Evolutionary conservation across 495 filamentous ascomycete species (phyloP), one percentile per base, ranked within the genome.

Genomic region (Neurospora sp.): DNA sequence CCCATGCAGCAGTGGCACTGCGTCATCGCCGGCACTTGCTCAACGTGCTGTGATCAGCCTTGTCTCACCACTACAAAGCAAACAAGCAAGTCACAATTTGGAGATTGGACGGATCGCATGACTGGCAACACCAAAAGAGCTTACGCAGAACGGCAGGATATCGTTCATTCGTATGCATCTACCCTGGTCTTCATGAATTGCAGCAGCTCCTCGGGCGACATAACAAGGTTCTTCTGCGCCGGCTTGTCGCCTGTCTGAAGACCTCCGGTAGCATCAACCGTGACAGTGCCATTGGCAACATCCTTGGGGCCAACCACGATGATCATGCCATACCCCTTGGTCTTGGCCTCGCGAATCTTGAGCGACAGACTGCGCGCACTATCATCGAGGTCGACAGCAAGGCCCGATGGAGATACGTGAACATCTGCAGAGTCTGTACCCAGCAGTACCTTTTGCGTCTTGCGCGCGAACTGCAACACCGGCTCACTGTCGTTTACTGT

Each of bases 331-430:
- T 94, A 96, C 39, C 89, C 88, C 82, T 90, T 91, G 69, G 81
- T 82, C 75, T 89, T 93, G 8, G 94, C 94, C 71, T 90, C 87
- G 12, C 85, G 83, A 68, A 94, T 84, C 82, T 97, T 97, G 80
- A 89, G 89, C 2, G 81, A 78, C 38, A 97, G 76, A 0, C 86
- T 85, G 70, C 89, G 85, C 16, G 82, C 80, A 72, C 87, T 90
- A 72, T 83, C 85, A 73, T 98, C 94, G 35, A 93, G 77, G 76
- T 97, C 93, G 70, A 97, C 86, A 38, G 85, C 81, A 70, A 95
- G 86, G 3, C 85, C 86, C 40, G 87, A 86, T 37, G 79, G 81
- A 41, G 78, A 83, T 7, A 76, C 70, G 77, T 76, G 80, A 72
- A 69, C 80, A 78, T 75, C 84, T 73, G 69, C 81, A 75, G 76